Percentiles rank a stretch among this genome's conserved stretches.
Conservation (phyloP, 129 eudicot species). For the Scalesia atractyloides region DNA sequence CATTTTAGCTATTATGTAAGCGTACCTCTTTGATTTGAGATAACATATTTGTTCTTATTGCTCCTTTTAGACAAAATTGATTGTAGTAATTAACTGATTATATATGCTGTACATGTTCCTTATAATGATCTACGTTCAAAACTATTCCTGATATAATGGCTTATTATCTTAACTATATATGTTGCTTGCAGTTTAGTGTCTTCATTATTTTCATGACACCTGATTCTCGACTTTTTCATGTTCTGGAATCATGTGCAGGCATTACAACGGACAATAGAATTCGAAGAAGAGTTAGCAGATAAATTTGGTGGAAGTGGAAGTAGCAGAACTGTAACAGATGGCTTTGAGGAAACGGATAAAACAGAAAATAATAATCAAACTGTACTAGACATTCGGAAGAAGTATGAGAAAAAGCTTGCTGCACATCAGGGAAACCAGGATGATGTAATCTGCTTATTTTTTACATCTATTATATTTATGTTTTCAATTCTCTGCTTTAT, state of each 20-base stretch:
- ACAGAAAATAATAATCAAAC: conserved; percentile 49
- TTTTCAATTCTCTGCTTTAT: not conserved
- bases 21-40: not conserved
- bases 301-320: conserved; percentile 89
- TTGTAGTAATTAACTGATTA: conserved; percentile 9
- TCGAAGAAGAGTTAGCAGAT: conserved; percentile 94
- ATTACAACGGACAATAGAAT: conserved; percentile 86
- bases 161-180: conserved; percentile 11
- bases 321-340: conserved; percentile 56
- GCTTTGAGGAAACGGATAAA: conserved; percentile 58
- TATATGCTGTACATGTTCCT: conserved; percentile 10
- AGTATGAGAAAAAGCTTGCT: conserved; percentile 91
- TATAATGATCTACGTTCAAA: not conserved
- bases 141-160: conserved; percentile 5
- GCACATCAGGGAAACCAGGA: conserved; percentile 69
- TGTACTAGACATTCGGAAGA: conserved; percentile 82
- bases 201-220: conserved; percentile 12
- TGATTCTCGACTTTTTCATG: conserved; percentile 1
- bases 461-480: conserved; percentile 3
- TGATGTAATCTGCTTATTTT: conserved; percentile 41
- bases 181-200: conserved; percentile 10
- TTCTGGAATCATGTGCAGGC: conserved; percentile 52
- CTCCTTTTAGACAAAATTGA: not conserved
- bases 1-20: not conserved
- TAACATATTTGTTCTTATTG: conserved; percentile 2